These are phyloP conservation scores for Fusarium sp. DNA, from an alignment of 2,329 filamentous ascomycete species.

Conservation along the genomic window DNA sequence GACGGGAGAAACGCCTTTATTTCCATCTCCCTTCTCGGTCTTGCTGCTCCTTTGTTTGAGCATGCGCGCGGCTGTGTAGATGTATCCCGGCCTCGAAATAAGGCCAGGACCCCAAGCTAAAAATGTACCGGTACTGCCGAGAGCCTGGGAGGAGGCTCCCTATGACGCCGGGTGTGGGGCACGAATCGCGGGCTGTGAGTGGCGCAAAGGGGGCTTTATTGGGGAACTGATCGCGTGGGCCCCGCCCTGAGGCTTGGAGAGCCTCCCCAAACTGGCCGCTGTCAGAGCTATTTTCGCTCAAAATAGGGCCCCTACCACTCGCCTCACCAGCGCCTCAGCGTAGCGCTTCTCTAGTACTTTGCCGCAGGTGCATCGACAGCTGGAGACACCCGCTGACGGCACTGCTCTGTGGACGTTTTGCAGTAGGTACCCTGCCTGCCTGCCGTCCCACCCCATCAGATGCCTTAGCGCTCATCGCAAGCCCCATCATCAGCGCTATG, in stretches of 20 bases:
- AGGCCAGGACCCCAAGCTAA: conserved; percentile 6
- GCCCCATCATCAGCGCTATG: conserved; percentile 3
- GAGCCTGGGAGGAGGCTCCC: conserved; percentile 6
- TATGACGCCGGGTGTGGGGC: conserved; percentile 31
- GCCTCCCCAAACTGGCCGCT: not conserved
- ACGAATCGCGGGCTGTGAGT: conserved; percentile 12
- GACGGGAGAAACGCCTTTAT: not conserved
- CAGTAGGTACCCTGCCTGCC: too few relatives aligned
- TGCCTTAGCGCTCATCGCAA: not conserved
- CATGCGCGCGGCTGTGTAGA: conserved; percentile 37
- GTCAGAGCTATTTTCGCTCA: conserved; percentile 9
- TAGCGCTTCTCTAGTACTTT: not conserved
- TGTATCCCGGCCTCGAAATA: not conserved
- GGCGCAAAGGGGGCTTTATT: conserved; percentile 33
- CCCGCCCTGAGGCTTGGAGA: conserved; percentile 8
- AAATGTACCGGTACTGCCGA: conserved; percentile 12
- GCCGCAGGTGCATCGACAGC: too few relatives aligned
- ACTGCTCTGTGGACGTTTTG: not conserved
- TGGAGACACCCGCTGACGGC: too few relatives aligned
- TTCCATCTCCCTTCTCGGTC: not conserved
- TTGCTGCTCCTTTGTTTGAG: conserved; percentile 27
- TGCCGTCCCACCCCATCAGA: not conserved
- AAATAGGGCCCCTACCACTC: not conserved
- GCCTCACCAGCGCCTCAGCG: not conserved
- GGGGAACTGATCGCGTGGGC: conserved; percentile 50